Percentiles rank a stretch among this genome's conserved stretches.
phyloP scores from a whole-genome alignment of 768 basidiomycete genomes.

The Russula sp. region DNA sequence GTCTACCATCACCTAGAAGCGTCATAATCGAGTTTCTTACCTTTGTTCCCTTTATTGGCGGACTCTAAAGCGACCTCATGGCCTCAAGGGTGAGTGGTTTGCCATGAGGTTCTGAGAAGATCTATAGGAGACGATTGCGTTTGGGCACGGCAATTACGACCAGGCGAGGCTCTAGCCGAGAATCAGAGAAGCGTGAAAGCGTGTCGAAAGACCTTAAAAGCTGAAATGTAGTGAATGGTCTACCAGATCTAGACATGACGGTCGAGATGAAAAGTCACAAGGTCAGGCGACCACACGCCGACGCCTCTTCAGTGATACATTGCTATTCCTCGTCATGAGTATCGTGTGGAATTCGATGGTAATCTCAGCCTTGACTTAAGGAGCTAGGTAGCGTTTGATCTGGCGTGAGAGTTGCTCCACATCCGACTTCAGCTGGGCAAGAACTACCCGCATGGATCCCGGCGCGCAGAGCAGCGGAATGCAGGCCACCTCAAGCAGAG shows the following conservation, averaged over 20 bases:
- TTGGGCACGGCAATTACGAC: constrained; percentile 8
- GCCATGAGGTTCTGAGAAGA: constrained; percentile 8
- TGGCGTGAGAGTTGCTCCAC: background rate
- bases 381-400: background rate
- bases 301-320: background rate
- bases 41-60: constrained; percentile 12
- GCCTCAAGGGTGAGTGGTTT: background rate
- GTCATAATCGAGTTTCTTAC: background rate
- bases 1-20: background rate
- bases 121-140: background rate
- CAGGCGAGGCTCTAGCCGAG: constrained; percentile 14
- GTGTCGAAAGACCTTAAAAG: background rate
- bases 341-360: background rate
- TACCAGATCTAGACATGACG: background rate
- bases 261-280: constrained; percentile 2
- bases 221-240: background rate
- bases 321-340: background rate
- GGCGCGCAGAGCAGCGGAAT: background rate
- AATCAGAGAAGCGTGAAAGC: constrained; percentile 12
- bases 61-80: constrained; percentile 1
- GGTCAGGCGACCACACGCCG: background rate
- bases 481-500: background rate
- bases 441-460: background rate
- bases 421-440: background rate
- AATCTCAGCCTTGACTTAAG: background rate